Percentiles rank a stretch among this genome's conserved stretches.
phyloP scores from a whole-genome alignment of 2,329 filamentous ascomycete genomes.

The Hymenoscyphus linearis region DNA sequence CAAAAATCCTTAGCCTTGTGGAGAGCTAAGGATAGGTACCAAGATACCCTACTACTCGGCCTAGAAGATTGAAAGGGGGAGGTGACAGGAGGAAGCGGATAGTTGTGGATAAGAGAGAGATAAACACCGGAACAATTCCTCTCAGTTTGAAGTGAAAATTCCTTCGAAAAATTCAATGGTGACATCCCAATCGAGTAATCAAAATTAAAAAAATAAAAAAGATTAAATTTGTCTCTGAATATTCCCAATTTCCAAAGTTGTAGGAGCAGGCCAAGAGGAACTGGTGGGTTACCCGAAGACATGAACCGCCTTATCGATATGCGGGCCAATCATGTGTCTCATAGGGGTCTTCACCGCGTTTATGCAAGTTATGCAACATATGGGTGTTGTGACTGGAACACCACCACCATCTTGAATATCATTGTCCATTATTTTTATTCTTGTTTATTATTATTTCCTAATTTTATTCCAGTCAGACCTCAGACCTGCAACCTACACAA shows the following conservation, averaged over 20 bases:
- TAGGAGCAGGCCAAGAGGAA: neutral
- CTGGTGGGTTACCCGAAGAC: neutral
- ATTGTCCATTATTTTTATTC: too few relatives aligned
- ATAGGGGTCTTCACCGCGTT: slow-evolving; percentile 1
- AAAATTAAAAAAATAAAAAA: neutral
- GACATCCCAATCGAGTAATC: neutral
- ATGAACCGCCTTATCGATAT: neutral
- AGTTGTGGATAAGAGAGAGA: neutral
- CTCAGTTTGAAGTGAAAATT: neutral
- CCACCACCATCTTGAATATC: neutral
- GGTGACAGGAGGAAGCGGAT: neutral
- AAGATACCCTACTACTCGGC: too few relatives aligned
- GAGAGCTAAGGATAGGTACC: neutral
- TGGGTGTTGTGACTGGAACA: neutral
- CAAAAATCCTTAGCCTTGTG: slow-evolving; percentile 4
- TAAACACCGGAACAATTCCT: neutral
- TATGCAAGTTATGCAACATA: slow-evolving; percentile 3
- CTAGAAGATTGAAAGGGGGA: neutral
- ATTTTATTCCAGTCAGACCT: neutral
- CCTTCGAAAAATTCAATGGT: neutral
- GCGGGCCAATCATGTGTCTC: neutral
- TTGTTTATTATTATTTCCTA: too few relatives aligned
- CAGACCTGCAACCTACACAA: neutral
- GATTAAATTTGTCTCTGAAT: neutral
- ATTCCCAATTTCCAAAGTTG: neutral